Base-by-base conservation (phyloP, 129 eudicot species). In the Ambrosia artemisiifolia region DNA sequence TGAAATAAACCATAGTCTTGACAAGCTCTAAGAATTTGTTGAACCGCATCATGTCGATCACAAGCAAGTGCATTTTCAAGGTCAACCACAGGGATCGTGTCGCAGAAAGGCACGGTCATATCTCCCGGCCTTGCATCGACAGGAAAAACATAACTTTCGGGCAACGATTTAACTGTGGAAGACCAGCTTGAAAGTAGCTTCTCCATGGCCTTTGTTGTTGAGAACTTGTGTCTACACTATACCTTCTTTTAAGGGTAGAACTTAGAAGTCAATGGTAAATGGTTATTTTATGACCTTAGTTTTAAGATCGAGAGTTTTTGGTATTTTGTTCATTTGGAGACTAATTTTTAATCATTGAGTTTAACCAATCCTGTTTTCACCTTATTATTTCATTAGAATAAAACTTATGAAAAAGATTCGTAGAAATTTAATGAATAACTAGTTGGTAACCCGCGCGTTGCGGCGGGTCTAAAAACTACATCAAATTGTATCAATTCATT, bases 1-100 rank as follows among this genome's bases (percentile, higher is more conserved):
- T 86, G 96, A 63, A 88, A 88, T 69, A 88, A 64, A 35, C 91
- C 91, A 34, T 59, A 84, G 16, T 79, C 79, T 83, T 88, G 87
- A 65, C 71, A 67, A 33, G 91, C 91, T 49, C 71, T 28, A 20
- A 84, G 65, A 67, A 88, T 84, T 43, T 81, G 76, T 20, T 86
- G 73, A 75, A 85, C 50, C 3, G 78, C 81, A 11, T 76, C 32
- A 1, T 79, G 43, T 55, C 72, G 71, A 38, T 42, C 67, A 35
- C 3, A 34, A 35, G 71, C 75, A 35, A 47, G 65, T 54, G 70
- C 46, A 14, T n/a, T 14, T 42, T 48, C 35, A 44, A 81, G 79
- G 64, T 84, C 83, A 44, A 84, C 68, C 7, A 81, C 16, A 3
- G 83, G 83, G 65, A 71, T 56, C 17, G 47, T 38, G 42, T 40